These are phyloP conservation scores for Fusarium solani-melongenae DNA, from an alignment of 2,329 filamentous ascomycete genomes.

Conservation along the genomic window DNA sequence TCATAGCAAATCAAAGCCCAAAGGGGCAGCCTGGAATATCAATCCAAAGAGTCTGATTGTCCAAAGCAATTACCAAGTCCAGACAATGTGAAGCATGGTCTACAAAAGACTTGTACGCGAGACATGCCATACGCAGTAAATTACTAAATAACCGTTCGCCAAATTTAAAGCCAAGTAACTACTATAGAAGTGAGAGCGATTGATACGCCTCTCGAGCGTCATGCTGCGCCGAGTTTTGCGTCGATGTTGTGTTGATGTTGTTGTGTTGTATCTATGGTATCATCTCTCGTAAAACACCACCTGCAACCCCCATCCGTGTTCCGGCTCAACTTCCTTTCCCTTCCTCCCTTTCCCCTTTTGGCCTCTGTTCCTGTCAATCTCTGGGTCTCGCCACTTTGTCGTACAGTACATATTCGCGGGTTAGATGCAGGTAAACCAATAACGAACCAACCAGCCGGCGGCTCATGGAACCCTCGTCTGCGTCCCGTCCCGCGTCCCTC, in stretches of 20 bases:
- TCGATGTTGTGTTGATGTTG: slow-evolving; percentile 26
- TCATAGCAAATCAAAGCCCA: slow-evolving; percentile 25
- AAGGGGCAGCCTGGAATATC: slow-evolving; percentile 26
- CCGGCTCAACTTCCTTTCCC: slow-evolving; percentile 14
- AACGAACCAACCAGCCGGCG: slow-evolving; percentile 12
- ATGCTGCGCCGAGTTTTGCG: slow-evolving; percentile 9
- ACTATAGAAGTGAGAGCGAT: slow-evolving; percentile 1
- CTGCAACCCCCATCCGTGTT: slow-evolving; percentile 8
- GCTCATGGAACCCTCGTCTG: not conserved
- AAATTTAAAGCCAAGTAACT: slow-evolving; percentile 3
- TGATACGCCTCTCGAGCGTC: slow-evolving; percentile 1
- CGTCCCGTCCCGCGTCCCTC: not conserved
- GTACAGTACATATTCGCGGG: slow-evolving; percentile 28
- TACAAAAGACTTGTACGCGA: not conserved
- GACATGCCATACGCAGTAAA: not conserved
- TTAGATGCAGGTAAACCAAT: slow-evolving; percentile 31
- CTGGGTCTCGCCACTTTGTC: slow-evolving; percentile 7
- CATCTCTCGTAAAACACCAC: slow-evolving; percentile 44
- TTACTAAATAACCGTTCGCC: not conserved
- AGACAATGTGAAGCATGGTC: not conserved
- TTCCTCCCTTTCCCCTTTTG: slow-evolving; percentile 5
- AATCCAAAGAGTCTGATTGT: slow-evolving; percentile 23
- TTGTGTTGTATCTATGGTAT: slow-evolving; percentile 43
- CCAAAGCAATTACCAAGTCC: not conserved
- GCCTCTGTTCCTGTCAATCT: slow-evolving; percentile 20